Base-by-base conservation (phyloP, 306 rosid genomes). In the Abrus precatorius region DNA sequence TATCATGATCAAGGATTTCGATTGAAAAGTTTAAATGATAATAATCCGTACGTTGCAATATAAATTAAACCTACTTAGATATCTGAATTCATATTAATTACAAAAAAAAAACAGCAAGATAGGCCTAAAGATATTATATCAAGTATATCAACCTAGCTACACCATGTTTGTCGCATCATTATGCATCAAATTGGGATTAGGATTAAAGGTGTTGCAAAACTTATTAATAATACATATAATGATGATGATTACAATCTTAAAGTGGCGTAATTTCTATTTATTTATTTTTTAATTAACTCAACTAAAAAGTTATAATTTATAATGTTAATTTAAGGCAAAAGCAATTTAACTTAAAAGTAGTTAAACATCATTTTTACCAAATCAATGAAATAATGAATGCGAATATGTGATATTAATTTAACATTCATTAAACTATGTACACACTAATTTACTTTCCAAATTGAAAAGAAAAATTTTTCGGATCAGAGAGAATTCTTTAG, bases 11-110 rank as follows among this genome's bases (percentile, higher is more conserved):
- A 29, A 69, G 9, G 77, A 57, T 69, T 73, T 66, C 47, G 47
- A 65, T 55, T 71, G 6, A 61, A 57, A 10, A 41, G 34, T 68
- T 9, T 52, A 56, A 50, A 66, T 56, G 3, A 79, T 53, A 44
- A 54, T 71, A 65, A 77, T 67, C 27, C 79, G 45, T 67, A 13
- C 79, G 45, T n/a, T 12, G 75, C 69, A 62, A 27, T 69, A 13
- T 61, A 80, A 66, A 74, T 36, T 59, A 14, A 20, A 20, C 20
- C 20, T 14, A 2, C n/a, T 47, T 45, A 28, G 1, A 60, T 49
- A 53, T 47, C 32, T 36, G 40, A 20, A 72, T 48, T 20, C 34
- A 27, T 13, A 13, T 45, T 36, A 30, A 29, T 7, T 53, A 54
- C 38, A 52, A 12, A 53, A 50, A 43, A 64, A 73, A 20, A 20